These are phyloP conservation scores for Heliosperma pusillum DNA, from an alignment of 148 eudicot species.

Conservation along the genomic window DNA sequence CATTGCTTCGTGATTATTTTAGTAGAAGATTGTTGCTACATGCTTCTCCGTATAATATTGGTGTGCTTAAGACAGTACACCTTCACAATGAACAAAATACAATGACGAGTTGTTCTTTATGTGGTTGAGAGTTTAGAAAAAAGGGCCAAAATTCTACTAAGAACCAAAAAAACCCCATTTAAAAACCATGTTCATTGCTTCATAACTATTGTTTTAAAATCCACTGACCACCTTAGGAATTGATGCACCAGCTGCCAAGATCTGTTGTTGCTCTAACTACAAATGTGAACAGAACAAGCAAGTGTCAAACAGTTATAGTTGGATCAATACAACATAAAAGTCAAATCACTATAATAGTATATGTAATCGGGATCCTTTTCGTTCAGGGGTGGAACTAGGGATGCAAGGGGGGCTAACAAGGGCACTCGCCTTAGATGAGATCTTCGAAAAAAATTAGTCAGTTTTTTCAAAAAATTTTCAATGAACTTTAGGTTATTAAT, in stretches of 20 bases:
- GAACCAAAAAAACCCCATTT: conserved; percentile 3
- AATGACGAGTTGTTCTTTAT: not conserved
- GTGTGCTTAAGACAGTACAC: not conserved
- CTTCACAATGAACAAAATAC: conserved; percentile 10
- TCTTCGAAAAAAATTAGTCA: too few species aligned
- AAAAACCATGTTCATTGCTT: conserved; percentile 16
- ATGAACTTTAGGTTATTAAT: too few species aligned
- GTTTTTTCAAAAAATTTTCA: too few species aligned
- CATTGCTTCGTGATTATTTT: not conserved
- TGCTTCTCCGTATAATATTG: not conserved
- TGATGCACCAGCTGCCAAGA: conserved; percentile 59
- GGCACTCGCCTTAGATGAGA: too few species aligned
- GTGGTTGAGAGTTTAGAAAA: not conserved
- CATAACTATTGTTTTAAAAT: not conserved
- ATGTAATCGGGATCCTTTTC: too few species aligned
- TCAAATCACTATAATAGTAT: not conserved
- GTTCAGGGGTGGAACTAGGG: too few species aligned
- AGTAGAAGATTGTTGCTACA: not conserved
- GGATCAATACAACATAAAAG: not conserved
- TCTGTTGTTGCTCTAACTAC: conserved; percentile 55
- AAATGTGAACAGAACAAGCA: not conserved
- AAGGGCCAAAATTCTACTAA: conserved; percentile 6
- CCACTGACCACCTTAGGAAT: conserved; percentile 33
- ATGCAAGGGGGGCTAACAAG: too few species aligned
- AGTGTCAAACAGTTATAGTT: not conserved